phyloP scores from a whole-genome alignment of 2,329 filamentous ascomycete species.

The Pseudopyrenochaeta lycopersici region DNA sequence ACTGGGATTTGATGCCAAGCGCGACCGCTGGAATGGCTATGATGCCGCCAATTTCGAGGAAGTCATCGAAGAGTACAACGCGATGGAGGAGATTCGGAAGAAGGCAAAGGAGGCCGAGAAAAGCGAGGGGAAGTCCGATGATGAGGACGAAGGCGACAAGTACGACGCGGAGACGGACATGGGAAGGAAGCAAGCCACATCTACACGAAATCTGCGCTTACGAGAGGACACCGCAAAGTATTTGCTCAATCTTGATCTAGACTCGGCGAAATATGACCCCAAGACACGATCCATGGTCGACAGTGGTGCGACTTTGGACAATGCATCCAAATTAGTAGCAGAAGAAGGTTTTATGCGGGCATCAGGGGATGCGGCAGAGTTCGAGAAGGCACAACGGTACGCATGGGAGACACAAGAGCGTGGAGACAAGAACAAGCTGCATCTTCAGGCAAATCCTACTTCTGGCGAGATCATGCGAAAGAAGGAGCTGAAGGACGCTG shows the following conservation, averaged over 20 bases:
- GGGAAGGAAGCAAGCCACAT: slow-evolving; percentile 90
- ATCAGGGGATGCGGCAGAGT: slow-evolving; percentile 91
- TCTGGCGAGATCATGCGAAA: slow-evolving; percentile 86
- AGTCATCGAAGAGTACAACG: slow-evolving; percentile 89
- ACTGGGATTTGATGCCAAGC: slow-evolving; percentile 95
- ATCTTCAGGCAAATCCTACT: slow-evolving; percentile 96
- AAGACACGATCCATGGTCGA: slow-evolving; percentile 94
- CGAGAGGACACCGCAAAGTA: slow-evolving; percentile 98
- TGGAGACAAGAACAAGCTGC: slow-evolving; percentile 78
- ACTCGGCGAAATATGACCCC: slow-evolving; percentile 97
- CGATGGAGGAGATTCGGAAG: slow-evolving; percentile 78
- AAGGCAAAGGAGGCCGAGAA: slow-evolving; percentile 51
- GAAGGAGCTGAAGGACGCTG: slow-evolving; percentile 78
- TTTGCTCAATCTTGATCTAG: slow-evolving; percentile 89
- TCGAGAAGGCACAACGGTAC: slow-evolving; percentile 86
- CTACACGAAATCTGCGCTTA: slow-evolving; percentile 88
- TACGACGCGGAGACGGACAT: slow-evolving; percentile 98
- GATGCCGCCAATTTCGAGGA: slow-evolving; percentile 84
- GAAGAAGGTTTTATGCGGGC: slow-evolving; percentile 92
- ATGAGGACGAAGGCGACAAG: slow-evolving; percentile 64
- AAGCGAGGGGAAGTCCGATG: slow-evolving; percentile 56
- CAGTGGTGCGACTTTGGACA: slow-evolving; percentile 80
- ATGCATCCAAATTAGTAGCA: slow-evolving; percentile 82
- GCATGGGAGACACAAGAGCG: slow-evolving; percentile 96
- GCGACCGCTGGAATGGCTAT: slow-evolving; percentile 98